Evolutionary conservation across 208 protist genomes (phyloP).

Genomic region (Crithidia fasciculata): DNA sequence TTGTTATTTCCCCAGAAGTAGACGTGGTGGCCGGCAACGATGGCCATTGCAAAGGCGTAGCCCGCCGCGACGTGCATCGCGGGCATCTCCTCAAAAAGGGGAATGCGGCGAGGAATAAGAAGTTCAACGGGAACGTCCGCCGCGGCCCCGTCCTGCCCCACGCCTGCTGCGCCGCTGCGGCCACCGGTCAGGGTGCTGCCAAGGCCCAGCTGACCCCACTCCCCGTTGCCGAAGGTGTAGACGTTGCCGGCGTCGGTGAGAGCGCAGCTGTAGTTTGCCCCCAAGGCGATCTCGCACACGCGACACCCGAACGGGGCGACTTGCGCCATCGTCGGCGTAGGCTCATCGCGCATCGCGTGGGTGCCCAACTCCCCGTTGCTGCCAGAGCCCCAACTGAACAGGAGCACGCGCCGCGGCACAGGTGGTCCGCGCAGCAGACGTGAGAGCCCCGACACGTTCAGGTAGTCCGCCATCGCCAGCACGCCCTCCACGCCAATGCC

Average conservation of each 20-base stretch:
- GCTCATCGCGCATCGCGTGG: conserved; percentile 58
- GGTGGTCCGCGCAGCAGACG: conserved; percentile 45
- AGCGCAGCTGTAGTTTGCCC: conserved; percentile 84
- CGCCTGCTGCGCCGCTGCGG: conserved; percentile 4
- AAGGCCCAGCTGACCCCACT: conserved; percentile 89
- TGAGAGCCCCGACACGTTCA: conserved; percentile 70
- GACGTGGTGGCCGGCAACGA: conserved; percentile 70
- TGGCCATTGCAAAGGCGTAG: conserved; percentile 87
- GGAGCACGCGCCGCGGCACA: conserved; percentile 49
- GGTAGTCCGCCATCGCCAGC: conserved; percentile 79
- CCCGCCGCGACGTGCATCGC: conserved; percentile 69
- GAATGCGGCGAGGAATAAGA: conserved; percentile 70
- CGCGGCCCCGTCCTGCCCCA: conserved; percentile 3
- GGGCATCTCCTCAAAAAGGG: conserved; percentile 65
- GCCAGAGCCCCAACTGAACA: conserved; percentile 88
- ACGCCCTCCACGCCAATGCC: conserved; percentile 53
- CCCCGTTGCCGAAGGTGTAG: conserved; percentile 83
- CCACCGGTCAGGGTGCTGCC: conserved; percentile 31
- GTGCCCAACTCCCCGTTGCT: conserved; percentile 82
- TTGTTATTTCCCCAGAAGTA: conserved; percentile 94
- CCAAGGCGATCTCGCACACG: conserved; percentile 79
- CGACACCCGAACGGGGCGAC: conserved; percentile 66
- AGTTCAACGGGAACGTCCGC: conserved; percentile 50
- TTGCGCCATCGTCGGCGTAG: conserved; percentile 59
- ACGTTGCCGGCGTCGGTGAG: conserved; percentile 65